Percentiles rank a stretch among this genome's conserved stretches.
These are phyloP conservation scores for Tricharina praecox DNA, from an alignment of 495 filamentous ascomycete genomes.

Conservation along the genomic window DNA sequence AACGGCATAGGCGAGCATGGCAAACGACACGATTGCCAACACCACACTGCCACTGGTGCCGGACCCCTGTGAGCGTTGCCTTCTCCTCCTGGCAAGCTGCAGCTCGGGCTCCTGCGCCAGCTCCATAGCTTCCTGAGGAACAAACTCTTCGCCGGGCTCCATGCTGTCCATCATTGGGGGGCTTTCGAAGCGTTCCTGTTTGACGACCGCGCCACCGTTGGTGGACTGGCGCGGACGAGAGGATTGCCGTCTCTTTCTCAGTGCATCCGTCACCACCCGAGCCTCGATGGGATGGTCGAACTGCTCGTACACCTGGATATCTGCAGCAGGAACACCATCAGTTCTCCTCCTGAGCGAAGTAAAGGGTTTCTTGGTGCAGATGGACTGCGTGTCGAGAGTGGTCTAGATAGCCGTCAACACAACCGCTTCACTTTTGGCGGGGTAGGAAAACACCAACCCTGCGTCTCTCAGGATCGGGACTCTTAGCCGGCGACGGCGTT, in stretches of 20 bases:
- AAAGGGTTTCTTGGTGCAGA: slow-evolving; percentile 16
- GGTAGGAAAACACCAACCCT: slow-evolving; percentile 8
- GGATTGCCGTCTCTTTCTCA: not conserved
- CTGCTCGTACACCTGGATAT: slow-evolving; percentile 12
- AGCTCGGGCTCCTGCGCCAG: slow-evolving; percentile 42
- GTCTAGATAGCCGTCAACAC: slow-evolving; percentile 10
- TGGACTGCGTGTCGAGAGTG: slow-evolving; percentile 3
- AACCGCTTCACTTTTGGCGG: not conserved
- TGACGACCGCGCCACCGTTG: slow-evolving; percentile 11
- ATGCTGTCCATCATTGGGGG: slow-evolving; percentile 30
- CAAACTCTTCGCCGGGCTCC: slow-evolving; percentile 76
- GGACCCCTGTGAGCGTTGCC: slow-evolving; percentile 1
- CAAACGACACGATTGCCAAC: slow-evolving; percentile 45
- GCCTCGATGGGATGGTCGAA: no score
- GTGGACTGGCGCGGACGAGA: slow-evolving; percentile 6
- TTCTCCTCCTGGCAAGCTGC: slow-evolving; percentile 8
- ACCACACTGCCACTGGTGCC: slow-evolving; percentile 32
- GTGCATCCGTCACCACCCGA: no score
- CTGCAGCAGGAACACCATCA: slow-evolving; percentile 26
- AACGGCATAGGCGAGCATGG: slow-evolving; percentile 52
- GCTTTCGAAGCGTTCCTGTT: no score
- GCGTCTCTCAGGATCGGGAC: slow-evolving; percentile 13
- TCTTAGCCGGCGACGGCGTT: slow-evolving; percentile 14
- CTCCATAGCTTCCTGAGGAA: slow-evolving; percentile 71
- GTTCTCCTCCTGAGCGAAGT: slow-evolving; percentile 18